These are phyloP conservation scores for Lathyrus oleraceus DNA, from an alignment of 306 rosid genomes.

Conservation along the genomic window DNA sequence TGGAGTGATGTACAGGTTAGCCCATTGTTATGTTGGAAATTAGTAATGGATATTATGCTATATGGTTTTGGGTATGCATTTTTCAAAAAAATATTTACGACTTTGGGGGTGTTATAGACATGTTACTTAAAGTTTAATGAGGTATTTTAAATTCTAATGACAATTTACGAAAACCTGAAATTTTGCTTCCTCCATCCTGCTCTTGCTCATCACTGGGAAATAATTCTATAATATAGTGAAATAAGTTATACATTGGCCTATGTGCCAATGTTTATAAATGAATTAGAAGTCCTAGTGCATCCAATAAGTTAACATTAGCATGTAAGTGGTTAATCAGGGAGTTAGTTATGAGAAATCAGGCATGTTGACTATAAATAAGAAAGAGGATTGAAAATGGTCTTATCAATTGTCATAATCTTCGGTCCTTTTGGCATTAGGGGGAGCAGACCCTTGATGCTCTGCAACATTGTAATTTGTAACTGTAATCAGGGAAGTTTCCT, in stretches of 20 bases:
- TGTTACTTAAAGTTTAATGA: neutral
- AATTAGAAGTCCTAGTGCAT: conserved; percentile 25
- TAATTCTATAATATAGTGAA: conserved; percentile 16
- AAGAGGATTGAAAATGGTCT: conserved; percentile 2
- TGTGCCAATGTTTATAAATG: conserved; percentile 1
- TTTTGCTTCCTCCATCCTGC: conserved; percentile 23
- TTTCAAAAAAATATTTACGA: neutral
- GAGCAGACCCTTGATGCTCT: neutral
- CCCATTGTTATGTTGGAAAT: conserved; percentile 27
- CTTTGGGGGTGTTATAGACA: conserved; percentile 16
- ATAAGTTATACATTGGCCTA: conserved; percentile 18
- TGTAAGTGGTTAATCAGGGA: neutral
- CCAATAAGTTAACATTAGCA: neutral
- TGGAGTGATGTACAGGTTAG: conserved; percentile 98
- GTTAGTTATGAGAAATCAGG: neutral
- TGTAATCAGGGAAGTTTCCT: neutral
- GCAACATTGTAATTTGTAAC: neutral
- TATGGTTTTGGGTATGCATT: conserved; percentile 12
- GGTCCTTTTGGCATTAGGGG: conserved; percentile 1
- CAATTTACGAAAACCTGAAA: conserved; percentile 25
- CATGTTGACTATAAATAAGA: neutral
- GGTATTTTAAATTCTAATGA: conserved; percentile 9
- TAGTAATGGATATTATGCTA: conserved; percentile 21
- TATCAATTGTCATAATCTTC: neutral
- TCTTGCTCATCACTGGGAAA: neutral